A percentile compares a stretch with the other conserved stretches of the same genome.
These are phyloP conservation scores for Nakaseomyces sp. DNA, from an alignment of 1,139 yeast species.

Conservation along the genomic window DNA sequence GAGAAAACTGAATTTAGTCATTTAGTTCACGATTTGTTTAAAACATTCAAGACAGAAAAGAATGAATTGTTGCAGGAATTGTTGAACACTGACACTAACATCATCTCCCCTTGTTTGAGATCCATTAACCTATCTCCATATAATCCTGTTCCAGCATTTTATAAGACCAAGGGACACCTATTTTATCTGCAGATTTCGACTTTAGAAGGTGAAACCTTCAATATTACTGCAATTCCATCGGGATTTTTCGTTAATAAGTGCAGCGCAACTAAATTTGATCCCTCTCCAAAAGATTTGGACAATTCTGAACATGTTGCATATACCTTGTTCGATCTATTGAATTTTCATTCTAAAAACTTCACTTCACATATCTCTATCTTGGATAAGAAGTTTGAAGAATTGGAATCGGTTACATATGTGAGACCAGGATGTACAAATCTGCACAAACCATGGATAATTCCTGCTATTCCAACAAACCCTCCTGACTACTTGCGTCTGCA, in stretches of 20 bases:
- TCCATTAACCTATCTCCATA: conserved; percentile 66
- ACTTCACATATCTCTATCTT: conserved; percentile 33
- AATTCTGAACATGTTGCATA: conserved; percentile 17
- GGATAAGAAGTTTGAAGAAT: conserved; percentile 36
- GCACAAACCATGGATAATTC: conserved; percentile 70
- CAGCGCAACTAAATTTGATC: conserved; percentile 62
- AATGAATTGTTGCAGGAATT: conserved; percentile 17
- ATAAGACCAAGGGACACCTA: conserved; percentile 64
- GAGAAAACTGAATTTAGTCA: conserved; percentile 28
- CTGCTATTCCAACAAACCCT: conserved; percentile 26
- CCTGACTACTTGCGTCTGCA: conserved; percentile 28
- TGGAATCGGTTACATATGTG: conserved; percentile 48
- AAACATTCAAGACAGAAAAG: conserved; percentile 11
- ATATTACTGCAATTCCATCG: conserved; percentile 65
- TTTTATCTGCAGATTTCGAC: conserved; percentile 68
- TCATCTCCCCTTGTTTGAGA: conserved; percentile 35
- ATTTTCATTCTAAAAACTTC: conserved; percentile 34
- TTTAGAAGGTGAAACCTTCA: conserved; percentile 68
- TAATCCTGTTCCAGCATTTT: conserved; percentile 70
- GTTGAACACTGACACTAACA: conserved; percentile 22
- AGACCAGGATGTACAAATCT: conserved; percentile 54
- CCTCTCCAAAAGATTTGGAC: conserved; percentile 38
- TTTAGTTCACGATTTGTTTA: conserved; percentile 23
- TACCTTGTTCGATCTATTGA: conserved; percentile 30
- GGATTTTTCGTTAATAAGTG: conserved; percentile 76